Evolutionary conservation across 371 early-diverging fungal genomes (phyloP).

Genomic region (Batrachochytrium dendrobatidis): DNA sequence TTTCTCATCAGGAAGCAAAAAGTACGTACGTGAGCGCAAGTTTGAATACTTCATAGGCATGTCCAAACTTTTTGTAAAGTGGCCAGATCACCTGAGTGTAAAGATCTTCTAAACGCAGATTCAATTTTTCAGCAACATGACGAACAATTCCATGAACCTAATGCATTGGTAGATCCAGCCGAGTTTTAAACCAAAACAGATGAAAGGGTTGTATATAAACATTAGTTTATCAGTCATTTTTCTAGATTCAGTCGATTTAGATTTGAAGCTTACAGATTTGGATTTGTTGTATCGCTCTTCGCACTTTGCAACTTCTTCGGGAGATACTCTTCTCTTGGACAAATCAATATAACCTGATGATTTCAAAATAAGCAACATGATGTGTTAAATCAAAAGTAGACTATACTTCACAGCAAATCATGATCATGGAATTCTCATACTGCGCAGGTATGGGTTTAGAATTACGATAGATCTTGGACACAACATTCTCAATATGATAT

Average conservation of each 20-base stretch:
- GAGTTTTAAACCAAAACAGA: too few species aligned
- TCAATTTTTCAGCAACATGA: conserved; percentile 88
- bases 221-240: too few species aligned
- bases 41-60: conserved; percentile 97
- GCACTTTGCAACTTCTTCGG: conserved; percentile 91
- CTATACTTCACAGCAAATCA: not conserved
- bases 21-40: conserved; percentile 76
- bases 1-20: too few species aligned
- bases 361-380: not conserved
- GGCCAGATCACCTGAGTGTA: conserved; percentile 95
- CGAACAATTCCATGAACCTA: conserved; percentile 58
- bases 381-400: conserved; percentile 8
- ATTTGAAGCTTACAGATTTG: conserved; percentile 83
- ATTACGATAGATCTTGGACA: too few species aligned
- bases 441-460: too few species aligned
- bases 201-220: too few species aligned
- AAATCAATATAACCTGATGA: conserved; percentile 98
- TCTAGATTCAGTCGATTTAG: too few species aligned
- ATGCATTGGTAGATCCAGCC: not conserved
- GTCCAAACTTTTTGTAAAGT: conserved; percentile 95
- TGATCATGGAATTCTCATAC: too few species aligned
- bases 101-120: conserved; percentile 72
- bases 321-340: conserved; percentile 95
- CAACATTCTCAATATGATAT: too few species aligned
- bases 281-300: conserved; percentile 96